Evolutionary conservation across 106 monocot genomes (phyloP), one percentile per base, ranked within the genome.

Genomic region (Acorus calamus): DNA sequence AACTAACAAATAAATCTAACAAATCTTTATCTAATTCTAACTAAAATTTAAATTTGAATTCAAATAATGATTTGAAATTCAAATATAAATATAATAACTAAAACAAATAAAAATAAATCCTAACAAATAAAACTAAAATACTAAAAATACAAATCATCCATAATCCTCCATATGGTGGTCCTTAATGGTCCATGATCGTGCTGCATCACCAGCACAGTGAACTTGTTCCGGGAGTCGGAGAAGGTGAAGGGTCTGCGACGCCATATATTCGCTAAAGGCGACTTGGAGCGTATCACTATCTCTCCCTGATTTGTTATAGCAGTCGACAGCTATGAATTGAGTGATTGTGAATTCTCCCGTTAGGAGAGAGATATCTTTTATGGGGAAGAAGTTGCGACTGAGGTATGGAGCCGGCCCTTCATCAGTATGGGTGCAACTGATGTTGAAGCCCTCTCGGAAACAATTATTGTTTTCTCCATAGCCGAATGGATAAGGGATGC

Each of bases 401-500:
- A 61, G 3, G 74, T 53, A 41, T 55, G 28, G 0, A 28, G 1
- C 28, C 28, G 28, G 28, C 28, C 28, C 62, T 55, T 7, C 41
- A 13, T 55, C 42, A 49, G 46, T 53, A 62, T 55, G 28, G 28
- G 0, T 60, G 64, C 79, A 76, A 2, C 0, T 64, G 2, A 76
- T 2, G 1, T 6, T 11, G 56, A 69, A 79, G 44, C 59, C 65
- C 4, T 28, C 28, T 28, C 28, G 28, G 28, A 8, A 5, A 2
- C 41, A 0, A 48, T 42, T 57, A 53, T 75, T 72, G 4, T 14
- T 49, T 0, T n/a, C 14, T 9, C 56, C 61, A 48, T 79, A 69
- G 55, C 83, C 83, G 47, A 83, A 83, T 0, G 83, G 83, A 53
- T 79, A 83, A 3, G 75, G 75, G 45, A 79, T 53, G 9, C 47